phyloP scores from a whole-genome alignment of 192 early-diverging fungal genomes.

The Linnemannia schmuckeri region DNA sequence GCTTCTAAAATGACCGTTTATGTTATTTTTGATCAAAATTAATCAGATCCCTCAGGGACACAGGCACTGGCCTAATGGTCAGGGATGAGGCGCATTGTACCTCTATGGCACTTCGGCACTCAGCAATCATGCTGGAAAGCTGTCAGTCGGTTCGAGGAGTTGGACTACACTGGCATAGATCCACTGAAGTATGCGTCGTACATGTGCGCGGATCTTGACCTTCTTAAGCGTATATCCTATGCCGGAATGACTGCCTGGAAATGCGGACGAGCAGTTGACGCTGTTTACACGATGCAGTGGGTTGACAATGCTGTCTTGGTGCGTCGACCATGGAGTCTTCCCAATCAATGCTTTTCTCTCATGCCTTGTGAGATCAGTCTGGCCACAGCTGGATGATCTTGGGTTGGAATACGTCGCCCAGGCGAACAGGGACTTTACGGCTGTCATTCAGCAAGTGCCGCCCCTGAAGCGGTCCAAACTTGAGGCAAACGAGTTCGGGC shows the following conservation, averaged over 20 bases:
- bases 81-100: no score
- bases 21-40: no score
- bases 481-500: neutral
- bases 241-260: neutral
- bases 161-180: neutral
- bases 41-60: no score
- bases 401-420: neutral
- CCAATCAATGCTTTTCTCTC: neutral
- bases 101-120: no score
- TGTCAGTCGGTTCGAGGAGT: neutral
- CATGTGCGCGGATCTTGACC: neutral
- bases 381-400: neutral
- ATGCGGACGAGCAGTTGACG: neutral
- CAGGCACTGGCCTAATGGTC: no score
- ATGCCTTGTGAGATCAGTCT: neutral
- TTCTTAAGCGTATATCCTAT: neutral
- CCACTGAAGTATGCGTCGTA: neutral
- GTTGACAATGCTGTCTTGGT: neutral
- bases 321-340: neutral
- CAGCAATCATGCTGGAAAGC: neutral
- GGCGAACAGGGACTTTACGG: neutral
- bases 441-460: neutral
- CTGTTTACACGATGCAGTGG: neutral
- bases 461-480: neutral
- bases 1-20: no score